phyloP scores from a whole-genome alignment of 2,329 filamentous ascomycete genomes.

The Exophiala mesophila region DNA sequence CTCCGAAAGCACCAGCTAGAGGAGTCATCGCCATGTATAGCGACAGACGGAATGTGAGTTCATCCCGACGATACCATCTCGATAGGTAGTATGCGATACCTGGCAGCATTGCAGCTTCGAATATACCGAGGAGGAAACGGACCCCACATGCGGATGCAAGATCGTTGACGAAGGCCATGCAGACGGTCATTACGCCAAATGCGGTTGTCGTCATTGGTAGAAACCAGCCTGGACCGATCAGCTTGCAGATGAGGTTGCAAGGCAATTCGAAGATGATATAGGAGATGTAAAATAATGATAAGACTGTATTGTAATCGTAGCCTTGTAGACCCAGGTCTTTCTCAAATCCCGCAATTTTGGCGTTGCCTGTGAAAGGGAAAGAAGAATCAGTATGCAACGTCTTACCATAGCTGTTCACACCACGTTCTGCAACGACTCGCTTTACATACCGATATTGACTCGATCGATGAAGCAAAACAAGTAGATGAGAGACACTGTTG shows the following conservation, averaged over 20 bases:
- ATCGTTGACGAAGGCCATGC: conserved; percentile 60
- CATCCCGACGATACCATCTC: conserved; percentile 64
- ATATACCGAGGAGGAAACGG: conserved; percentile 57
- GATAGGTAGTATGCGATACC: conserved; percentile 65
- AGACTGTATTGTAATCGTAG: conserved; percentile 64
- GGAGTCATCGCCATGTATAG: conserved; percentile 68
- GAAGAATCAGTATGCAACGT: neutral
- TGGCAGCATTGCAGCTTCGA: conserved; percentile 67
- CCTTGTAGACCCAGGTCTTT: conserved; percentile 54
- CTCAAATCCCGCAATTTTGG: conserved; percentile 60
- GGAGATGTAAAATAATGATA: conserved; percentile 66
- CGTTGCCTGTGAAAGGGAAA: conserved; percentile 52
- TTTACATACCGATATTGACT: conserved; percentile 61
- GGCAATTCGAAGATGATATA: conserved; percentile 72
- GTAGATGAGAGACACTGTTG: conserved; percentile 57
- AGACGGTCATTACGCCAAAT: conserved; percentile 61
- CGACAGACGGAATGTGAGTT: conserved; percentile 62
- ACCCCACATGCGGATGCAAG: conserved; percentile 53
- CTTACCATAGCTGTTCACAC: neutral
- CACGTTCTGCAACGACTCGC: too few relatives aligned
- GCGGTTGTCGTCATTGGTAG: conserved; percentile 57
- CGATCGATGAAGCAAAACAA: conserved; percentile 29
- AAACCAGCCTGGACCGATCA: conserved; percentile 67
- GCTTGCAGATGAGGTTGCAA: conserved; percentile 63
- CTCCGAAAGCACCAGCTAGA: conserved; percentile 66